These are phyloP conservation scores for Cylindrodendrum hubeiense DNA, from an alignment of 2,329 filamentous ascomycete species.

Conservation along the genomic window DNA sequence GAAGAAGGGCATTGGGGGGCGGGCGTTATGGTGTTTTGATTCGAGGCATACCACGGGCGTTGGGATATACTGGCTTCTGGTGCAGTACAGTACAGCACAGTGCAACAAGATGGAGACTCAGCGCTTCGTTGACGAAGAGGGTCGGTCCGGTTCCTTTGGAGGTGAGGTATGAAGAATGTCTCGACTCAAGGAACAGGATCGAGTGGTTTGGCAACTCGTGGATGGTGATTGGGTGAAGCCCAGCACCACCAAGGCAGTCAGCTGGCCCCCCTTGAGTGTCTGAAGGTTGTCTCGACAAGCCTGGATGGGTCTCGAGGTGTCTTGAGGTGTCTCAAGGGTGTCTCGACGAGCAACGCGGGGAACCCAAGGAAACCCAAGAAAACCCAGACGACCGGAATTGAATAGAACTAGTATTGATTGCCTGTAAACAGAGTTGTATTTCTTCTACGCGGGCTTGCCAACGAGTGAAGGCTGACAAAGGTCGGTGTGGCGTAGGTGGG, in stretches of 20 bases:
- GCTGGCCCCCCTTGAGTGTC: slow-evolving; percentile 14
- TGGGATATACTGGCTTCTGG: slow-evolving; percentile 30
- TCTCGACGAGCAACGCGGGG: not conserved
- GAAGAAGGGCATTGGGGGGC: slow-evolving; percentile 21
- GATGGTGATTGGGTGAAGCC: slow-evolving; percentile 4
- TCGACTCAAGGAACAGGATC: not conserved
- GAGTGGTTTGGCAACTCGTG: not conserved
- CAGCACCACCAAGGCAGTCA: slow-evolving; percentile 17
- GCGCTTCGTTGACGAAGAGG: not conserved
- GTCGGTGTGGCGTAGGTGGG: too few species aligned
- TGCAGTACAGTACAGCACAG: slow-evolving; percentile 16
- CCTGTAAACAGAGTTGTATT: not conserved
- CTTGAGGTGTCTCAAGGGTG: not conserved
- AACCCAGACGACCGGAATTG: not conserved
- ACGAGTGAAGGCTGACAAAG: not conserved
- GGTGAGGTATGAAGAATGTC: not conserved
- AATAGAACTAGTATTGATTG: not conserved
- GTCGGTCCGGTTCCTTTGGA: slow-evolving; percentile 1
- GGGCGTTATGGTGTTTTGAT: slow-evolving; percentile 32
- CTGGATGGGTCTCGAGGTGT: not conserved
- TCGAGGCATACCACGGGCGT: slow-evolving; percentile 31
- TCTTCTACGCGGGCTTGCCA: not conserved
- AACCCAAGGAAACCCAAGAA: not conserved
- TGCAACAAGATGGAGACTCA: slow-evolving; percentile 20
- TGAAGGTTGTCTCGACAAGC: slow-evolving; percentile 1